Conservation (phyloP, 306 rosid species). For the Fagus crenata region DNA sequence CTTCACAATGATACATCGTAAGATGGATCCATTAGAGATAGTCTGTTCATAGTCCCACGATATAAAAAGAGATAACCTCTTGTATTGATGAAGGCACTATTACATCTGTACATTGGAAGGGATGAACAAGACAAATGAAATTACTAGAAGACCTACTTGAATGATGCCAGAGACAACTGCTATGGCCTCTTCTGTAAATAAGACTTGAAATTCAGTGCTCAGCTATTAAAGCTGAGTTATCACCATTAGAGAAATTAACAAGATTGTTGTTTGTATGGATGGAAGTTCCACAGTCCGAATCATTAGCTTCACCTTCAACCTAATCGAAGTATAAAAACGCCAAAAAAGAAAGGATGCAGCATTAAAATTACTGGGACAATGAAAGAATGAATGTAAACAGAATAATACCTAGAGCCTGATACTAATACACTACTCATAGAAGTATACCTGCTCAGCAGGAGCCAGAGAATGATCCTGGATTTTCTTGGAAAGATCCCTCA, state of each 20-base stretch:
- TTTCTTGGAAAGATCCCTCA: slow-evolving; percentile 85
- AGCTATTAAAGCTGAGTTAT: slow-evolving; percentile 54
- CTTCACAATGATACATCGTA: slow-evolving; percentile 22
- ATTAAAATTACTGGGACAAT: not conserved
- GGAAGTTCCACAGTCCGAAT: slow-evolving; percentile 46
- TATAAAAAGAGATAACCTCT: slow-evolving; percentile 32
- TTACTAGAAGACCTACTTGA: slow-evolving; percentile 45
- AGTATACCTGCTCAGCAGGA: slow-evolving; percentile 55
- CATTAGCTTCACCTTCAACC: slow-evolving; percentile 62
- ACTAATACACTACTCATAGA: not conserved
- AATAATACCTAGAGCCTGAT: slow-evolving; percentile 1
- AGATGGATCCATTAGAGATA: slow-evolving; percentile 11
- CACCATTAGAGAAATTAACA: slow-evolving; percentile 53
- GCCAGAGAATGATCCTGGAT: slow-evolving; percentile 53
- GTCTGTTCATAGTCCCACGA: slow-evolving; percentile 31
- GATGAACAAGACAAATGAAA: slow-evolving; percentile 41
- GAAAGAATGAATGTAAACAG: not conserved
- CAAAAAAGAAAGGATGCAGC: not conserved
- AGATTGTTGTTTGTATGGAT: slow-evolving; percentile 41
- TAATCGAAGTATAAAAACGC: slow-evolving; percentile 30
- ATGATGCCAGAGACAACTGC: slow-evolving; percentile 39
- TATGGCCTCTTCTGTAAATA: slow-evolving; percentile 31
- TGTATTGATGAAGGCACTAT: slow-evolving; percentile 52
- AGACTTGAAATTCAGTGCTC: slow-evolving; percentile 44
- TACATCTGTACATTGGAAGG: slow-evolving; percentile 63